A percentile compares a stretch with the other conserved stretches of the same genome.
phyloP scores from a whole-genome alignment of 345 rosid genomes.

The Melastoma malabathricum region DNA sequence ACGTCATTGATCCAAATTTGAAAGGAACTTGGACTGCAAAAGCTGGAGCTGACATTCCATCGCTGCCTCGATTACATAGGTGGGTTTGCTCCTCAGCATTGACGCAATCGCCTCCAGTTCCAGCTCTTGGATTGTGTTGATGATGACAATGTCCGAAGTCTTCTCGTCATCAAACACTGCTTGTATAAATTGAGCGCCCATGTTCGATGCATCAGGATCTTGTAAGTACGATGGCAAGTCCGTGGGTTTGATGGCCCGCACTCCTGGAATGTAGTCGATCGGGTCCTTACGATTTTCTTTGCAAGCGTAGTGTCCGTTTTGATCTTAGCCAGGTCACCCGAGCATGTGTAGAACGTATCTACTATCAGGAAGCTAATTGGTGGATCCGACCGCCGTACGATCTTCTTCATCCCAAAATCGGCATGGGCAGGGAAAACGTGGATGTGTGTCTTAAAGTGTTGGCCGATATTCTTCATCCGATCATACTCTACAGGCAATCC shows the following conservation, averaged over 20 bases:
- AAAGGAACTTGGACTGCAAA: slow-evolving; percentile 23
- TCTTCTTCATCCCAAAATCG: slow-evolving; percentile 33
- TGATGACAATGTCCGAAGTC: slow-evolving; percentile 48
- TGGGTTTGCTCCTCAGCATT: slow-evolving; percentile 21
- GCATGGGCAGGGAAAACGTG: slow-evolving; percentile 52
- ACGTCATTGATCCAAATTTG: slow-evolving; percentile 30
- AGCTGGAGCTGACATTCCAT: slow-evolving; percentile 15
- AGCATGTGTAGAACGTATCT: slow-evolving; percentile 64
- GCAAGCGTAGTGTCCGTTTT: slow-evolving; percentile 52
- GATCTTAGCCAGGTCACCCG: slow-evolving; percentile 38
- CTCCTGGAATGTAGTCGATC: slow-evolving; percentile 69
- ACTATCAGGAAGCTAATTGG: slow-evolving; percentile 39
- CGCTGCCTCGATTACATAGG: slow-evolving; percentile 38
- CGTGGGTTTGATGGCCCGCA: slow-evolving; percentile 30
- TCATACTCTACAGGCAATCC: slow-evolving; percentile 61
- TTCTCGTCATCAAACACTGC: slow-evolving; percentile 37
- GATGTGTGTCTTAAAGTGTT: slow-evolving; percentile 34
- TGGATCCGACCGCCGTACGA: slow-evolving; percentile 1
- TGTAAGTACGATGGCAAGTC: slow-evolving; percentile 63
- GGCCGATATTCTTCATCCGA: slow-evolving; percentile 63
- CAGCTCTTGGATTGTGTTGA: slow-evolving; percentile 54
- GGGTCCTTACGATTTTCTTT: slow-evolving; percentile 34
- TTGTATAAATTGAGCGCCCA: slow-evolving; percentile 38
- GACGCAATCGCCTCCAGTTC: slow-evolving; percentile 40
- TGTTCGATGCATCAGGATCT: slow-evolving; percentile 27